These are phyloP conservation scores for Sideroxylon spinosum DNA, from an alignment of 179 eudicot species.

Conservation along the genomic window DNA sequence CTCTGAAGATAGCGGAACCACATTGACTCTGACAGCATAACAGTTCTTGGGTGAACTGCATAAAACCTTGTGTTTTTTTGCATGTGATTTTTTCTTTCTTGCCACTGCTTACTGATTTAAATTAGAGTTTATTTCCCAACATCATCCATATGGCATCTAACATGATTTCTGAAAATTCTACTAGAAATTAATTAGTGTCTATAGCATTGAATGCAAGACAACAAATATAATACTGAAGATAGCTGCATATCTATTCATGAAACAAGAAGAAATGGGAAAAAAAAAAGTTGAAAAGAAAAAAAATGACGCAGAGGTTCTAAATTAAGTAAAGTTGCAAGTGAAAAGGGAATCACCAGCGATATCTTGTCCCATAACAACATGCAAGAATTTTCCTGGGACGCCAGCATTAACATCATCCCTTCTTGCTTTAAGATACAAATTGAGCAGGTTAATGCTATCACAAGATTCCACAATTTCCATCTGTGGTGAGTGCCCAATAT, in stretches of 20 bases:
- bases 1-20: too few species aligned
- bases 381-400: constrained; percentile 40
- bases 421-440: constrained; percentile 36
- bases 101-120: too few species aligned
- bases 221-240: neutral
- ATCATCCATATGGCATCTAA: neutral
- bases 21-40: too few species aligned
- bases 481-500: constrained; percentile 30
- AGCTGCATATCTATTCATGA: neutral
- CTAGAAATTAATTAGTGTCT: neutral
- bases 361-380: constrained; percentile 41
- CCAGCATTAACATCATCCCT: constrained; percentile 41
- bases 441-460: constrained; percentile 29
- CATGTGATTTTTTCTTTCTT: too few species aligned
- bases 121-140: too few species aligned
- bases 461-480: constrained; percentile 32
- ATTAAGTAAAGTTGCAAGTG: neutral
- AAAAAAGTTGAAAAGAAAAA: neutral
- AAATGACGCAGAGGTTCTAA: neutral
- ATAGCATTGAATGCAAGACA: neutral
- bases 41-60: too few species aligned
- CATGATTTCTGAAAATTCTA: neutral
- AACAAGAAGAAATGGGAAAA: neutral
- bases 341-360: constrained; percentile 24
- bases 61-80: too few species aligned